These are phyloP conservation scores for Aspergillus diversus DNA, from an alignment of 495 filamentous ascomycete genomes.

Conservation along the genomic window DNA sequence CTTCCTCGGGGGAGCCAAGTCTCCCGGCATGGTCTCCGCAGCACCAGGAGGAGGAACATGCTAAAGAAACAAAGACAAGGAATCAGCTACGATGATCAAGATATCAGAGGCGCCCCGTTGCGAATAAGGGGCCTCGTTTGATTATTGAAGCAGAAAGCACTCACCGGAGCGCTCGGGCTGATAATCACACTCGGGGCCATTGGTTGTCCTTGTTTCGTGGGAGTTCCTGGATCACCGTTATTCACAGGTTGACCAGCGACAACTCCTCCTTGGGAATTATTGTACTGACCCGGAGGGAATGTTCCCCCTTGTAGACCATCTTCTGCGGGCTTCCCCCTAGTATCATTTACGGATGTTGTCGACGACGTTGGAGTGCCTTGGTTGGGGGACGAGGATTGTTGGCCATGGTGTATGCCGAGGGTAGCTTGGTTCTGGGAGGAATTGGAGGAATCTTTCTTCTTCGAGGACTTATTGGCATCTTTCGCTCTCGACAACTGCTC, in stretches of 20 bases:
- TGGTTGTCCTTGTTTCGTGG: conserved; percentile 65
- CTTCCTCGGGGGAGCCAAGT: conserved; percentile 95
- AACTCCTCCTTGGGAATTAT: conserved; percentile 37
- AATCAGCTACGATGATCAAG: conserved; percentile 27
- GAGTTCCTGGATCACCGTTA: conserved; percentile 66
- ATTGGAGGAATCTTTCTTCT: conserved; percentile 84
- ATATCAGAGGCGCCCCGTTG: background rate
- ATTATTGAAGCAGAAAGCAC: conserved; percentile 34
- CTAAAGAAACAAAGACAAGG: conserved; percentile 46
- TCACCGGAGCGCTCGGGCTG: conserved; percentile 91
- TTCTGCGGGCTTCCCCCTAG: conserved; percentile 78
- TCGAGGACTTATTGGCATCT: conserved; percentile 89
- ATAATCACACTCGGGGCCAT: conserved; percentile 90
- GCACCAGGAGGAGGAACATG: conserved; percentile 93
- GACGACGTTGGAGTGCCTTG: conserved; percentile 81
- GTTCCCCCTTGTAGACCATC: conserved; percentile 53
- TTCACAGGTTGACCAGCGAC: conserved; percentile 43
- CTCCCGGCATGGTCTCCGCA: conserved; percentile 96
- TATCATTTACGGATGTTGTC: conserved; percentile 81
- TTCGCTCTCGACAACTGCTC: conserved; percentile 94
- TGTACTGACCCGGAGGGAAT: conserved; percentile 43
- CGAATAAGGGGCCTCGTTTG: background rate
- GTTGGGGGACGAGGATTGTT: conserved; percentile 64
- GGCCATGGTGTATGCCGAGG: conserved; percentile 49
- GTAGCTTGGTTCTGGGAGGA: conserved; percentile 60